phyloP scores from a whole-genome alignment of 1,284 basidiomycete genomes.

The Pulveroboletus sp. region DNA sequence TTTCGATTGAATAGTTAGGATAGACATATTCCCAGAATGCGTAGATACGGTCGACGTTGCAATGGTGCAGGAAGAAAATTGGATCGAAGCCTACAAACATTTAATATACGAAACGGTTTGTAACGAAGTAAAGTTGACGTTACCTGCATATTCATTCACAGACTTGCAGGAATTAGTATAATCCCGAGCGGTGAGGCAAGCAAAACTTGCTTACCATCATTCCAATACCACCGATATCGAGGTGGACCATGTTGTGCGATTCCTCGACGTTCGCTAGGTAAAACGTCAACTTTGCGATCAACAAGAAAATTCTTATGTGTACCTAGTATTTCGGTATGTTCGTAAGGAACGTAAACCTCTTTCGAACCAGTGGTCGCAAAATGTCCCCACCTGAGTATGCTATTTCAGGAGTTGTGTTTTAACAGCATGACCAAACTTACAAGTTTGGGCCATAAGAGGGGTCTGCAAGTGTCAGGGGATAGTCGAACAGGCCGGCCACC shows the following conservation, averaged over 20 bases:
- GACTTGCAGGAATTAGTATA: conserved; percentile 7
- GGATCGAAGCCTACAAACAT: conserved; percentile 14
- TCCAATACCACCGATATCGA: conserved; percentile 17
- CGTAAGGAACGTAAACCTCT: too few relatives aligned
- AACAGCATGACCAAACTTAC: not conserved
- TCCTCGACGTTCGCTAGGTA: conserved; percentile 19
- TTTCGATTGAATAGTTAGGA: conserved; percentile 16
- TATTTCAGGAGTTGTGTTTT: too few relatives aligned
- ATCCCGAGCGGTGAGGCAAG: not conserved
- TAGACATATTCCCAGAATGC: conserved; percentile 26
- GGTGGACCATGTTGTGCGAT: conserved; percentile 19
- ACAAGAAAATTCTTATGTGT: not conserved
- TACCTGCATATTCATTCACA: conserved; percentile 21
- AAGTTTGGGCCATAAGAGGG: conserved; percentile 18
- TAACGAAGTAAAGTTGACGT: not conserved
- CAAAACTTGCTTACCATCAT: conserved; percentile 12
- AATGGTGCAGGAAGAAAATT: conserved; percentile 21
- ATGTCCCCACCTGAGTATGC: conserved; percentile 25
- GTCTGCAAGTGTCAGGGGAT: conserved; percentile 10
- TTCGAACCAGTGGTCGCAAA: conserved; percentile 12
- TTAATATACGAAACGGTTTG: not conserved
- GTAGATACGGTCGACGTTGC: conserved; percentile 22
- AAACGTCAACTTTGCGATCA: not conserved
- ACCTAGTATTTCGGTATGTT: too few relatives aligned
- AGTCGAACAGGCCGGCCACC: conserved; percentile 14